Evolutionary conservation across 2,329 filamentous ascomycete genomes (phyloP).

Genomic region (Thelonectria blattea): DNA sequence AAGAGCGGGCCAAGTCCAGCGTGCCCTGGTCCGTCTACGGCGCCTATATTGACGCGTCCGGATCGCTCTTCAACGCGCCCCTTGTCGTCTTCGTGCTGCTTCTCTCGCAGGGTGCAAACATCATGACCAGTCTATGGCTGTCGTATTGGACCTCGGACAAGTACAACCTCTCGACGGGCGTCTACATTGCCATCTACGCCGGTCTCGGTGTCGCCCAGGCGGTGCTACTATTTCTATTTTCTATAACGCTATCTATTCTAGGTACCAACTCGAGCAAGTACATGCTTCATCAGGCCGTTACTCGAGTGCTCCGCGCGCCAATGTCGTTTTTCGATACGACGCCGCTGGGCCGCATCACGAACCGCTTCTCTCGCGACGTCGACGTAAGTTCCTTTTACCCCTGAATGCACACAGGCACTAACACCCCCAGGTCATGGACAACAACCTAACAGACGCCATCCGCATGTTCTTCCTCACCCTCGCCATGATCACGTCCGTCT

Average conservation of each 20-base stretch:
- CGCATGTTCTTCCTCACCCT: conserved; percentile 91
- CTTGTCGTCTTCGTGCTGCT: conserved; percentile 68
- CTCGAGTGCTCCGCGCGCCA: conserved; percentile 72
- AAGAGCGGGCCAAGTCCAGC: conserved; percentile 73
- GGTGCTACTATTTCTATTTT: conserved; percentile 79
- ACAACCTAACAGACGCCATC: conserved; percentile 85
- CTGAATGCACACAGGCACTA: neutral
- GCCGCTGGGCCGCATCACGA: conserved; percentile 91
- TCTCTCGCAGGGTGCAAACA: conserved; percentile 81
- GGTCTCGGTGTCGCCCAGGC: conserved; percentile 75
- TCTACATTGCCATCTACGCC: conserved; percentile 76
- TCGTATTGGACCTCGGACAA: conserved; percentile 90
- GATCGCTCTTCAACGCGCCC: conserved; percentile 71
- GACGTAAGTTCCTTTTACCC: conserved; percentile 60
- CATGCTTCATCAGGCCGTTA: conserved; percentile 83
- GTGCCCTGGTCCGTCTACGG: conserved; percentile 82
- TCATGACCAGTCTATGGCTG: conserved; percentile 88
- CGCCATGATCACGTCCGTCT: conserved; percentile 81
- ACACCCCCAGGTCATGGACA: conserved; percentile 70
- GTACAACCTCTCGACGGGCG: conserved; percentile 69
- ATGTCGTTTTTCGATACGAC: conserved; percentile 98
- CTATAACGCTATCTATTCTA: conserved; percentile 76
- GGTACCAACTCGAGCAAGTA: conserved; percentile 82
- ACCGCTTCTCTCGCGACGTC: conserved; percentile 93
- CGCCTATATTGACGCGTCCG: conserved; percentile 78